Evolutionary conservation across 345 rosid species (phyloP).

Genomic region (Citrus medica): DNA sequence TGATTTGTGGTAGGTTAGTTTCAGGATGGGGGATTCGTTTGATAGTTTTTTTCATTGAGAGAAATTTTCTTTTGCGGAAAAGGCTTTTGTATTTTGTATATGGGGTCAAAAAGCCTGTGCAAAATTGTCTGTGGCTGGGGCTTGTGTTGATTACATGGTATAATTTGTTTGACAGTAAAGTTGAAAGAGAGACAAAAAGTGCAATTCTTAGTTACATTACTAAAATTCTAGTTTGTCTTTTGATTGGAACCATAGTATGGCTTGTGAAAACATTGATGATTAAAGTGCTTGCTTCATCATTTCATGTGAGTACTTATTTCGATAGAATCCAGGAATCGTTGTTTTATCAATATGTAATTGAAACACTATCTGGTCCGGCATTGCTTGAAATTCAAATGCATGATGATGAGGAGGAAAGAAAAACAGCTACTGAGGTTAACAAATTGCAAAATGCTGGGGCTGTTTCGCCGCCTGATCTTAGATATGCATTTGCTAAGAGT

Average conservation of each 20-base stretch:
- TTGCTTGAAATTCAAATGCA: slow-evolving; percentile 44
- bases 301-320: slow-evolving; percentile 89
- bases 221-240: slow-evolving; percentile 59
- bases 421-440: slow-evolving; percentile 35
- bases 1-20: slow-evolving; percentile 80
- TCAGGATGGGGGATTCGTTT: slow-evolving; percentile 89
- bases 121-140: slow-evolving; percentile 83
- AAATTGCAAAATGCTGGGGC: slow-evolving; percentile 64
- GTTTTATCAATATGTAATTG: slow-evolving; percentile 83
- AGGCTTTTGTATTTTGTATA: slow-evolving; percentile 81
- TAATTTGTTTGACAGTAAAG: slow-evolving; percentile 56
- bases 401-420: slow-evolving; percentile 50
- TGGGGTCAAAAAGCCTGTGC: slow-evolving; percentile 73
- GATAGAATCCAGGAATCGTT: slow-evolving; percentile 84
- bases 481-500: slow-evolving; percentile 38
- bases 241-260: slow-evolving; percentile 69
- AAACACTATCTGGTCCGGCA: slow-evolving; percentile 77
- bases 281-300: slow-evolving; percentile 79
- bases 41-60: slow-evolving; percentile 71
- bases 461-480: slow-evolving; percentile 53
- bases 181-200: slow-evolving; percentile 30
- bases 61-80: slow-evolving; percentile 70
- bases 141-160: slow-evolving; percentile 73
- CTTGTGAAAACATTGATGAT: slow-evolving; percentile 80
- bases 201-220: slow-evolving; percentile 49